Base-by-base conservation (phyloP, 148 eudicot species). In the Chenopodium berlandieri region DNA sequence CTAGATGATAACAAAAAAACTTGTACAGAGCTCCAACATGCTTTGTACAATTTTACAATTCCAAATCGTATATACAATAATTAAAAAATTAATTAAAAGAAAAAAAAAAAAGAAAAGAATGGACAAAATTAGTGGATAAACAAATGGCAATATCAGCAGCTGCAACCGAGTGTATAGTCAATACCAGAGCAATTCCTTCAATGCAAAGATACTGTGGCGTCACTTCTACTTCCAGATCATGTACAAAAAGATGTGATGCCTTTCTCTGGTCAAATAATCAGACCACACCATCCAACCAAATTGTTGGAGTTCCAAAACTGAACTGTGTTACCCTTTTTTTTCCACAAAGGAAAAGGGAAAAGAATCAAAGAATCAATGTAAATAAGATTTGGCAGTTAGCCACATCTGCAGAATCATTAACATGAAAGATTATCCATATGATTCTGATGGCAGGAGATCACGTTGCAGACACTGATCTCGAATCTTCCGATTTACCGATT, bases 341-440 rank as follows among this genome's bases (percentile, higher is more conserved):
- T 88, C 76, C 22, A 72, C 60, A 52, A 77, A 73, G 78, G 90
- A 70, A 85, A 30, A 71, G 85, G 82, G 70, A 81, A 89, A 87
- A 88, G 91, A 88, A 89, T 87, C 81, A 92, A 89, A 87, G 86
- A 91, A 91, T 92, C 82, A 60, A 78, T 50, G 25, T 79, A 86
- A 79, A 76, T 44, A 77, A 79, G 82, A 81, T 82, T 84, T 65
- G 44, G 82, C 62, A 79, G 78, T 80, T 77, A 63, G 75, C 67
- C 69, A 68, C 75, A 48, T 74, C 58, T 68, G 34, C 54, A 80
- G 69, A 32, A 79, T 37, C 67, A 76, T 64, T 56, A 20, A 80
- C 75, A 66, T 30, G 30, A 82, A 75, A 80, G 77, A 50, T 32
- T 77, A 72, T 77, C 81, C 46, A 58, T 48, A 44, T 74, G 31